Conservation (phyloP, 2,329 filamentous ascomycete species). For the Sporothrix inflata region DNA sequence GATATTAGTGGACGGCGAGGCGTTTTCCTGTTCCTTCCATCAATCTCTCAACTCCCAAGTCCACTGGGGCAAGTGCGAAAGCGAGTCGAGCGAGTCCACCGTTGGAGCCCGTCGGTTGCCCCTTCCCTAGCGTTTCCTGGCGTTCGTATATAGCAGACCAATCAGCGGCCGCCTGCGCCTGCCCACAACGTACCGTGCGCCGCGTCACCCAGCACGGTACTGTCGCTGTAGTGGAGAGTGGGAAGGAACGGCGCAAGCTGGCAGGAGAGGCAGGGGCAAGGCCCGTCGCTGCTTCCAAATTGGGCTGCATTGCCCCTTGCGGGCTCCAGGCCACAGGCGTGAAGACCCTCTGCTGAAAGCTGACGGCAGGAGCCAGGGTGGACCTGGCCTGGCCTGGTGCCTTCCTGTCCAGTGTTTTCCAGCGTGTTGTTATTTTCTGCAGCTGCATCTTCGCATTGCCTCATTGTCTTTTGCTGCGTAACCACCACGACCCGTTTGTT, state of each 20-base stretch:
- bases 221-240: neutral
- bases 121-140: neutral
- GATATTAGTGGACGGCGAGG: slow-evolving; percentile 24
- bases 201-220: neutral
- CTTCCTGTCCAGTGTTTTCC: neutral
- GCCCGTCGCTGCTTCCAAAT: neutral
- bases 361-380: slow-evolving; percentile 19
- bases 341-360: neutral
- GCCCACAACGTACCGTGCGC: slow-evolving; percentile 7
- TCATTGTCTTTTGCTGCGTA: slow-evolving; percentile 6
- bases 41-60: neutral
- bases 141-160: neutral
- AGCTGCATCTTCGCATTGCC: slow-evolving; percentile 12
- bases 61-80: neutral
- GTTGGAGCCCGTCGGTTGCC: neutral
- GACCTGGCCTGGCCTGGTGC: slow-evolving; percentile 12
- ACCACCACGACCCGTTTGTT: slow-evolving; percentile 15
- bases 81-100: neutral
- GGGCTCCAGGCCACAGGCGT: neutral
- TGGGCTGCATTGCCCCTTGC: slow-evolving; percentile 12
- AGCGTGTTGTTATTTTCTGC: slow-evolving; percentile 23
- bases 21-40: slow-evolving; percentile 24
- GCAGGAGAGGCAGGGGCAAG: neutral
- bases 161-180: neutral
- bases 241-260: neutral